A percentile compares a stretch with the other conserved stretches of the same genome.
Conservation (phyloP, 306 rosid genomes). For the Trifolium subterraneum region DNA sequence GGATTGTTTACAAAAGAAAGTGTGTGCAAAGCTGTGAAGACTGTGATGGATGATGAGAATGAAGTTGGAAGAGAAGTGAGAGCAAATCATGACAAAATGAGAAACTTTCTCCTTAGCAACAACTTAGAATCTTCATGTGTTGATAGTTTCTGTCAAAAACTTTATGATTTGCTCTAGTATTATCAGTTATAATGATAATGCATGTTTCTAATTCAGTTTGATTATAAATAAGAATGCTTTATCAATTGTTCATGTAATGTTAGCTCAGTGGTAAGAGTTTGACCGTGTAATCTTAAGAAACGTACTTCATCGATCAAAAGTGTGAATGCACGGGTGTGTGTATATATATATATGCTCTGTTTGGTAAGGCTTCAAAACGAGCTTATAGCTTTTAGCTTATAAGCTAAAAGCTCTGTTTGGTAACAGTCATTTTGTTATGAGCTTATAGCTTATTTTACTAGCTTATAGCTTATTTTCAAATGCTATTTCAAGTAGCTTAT, state of each 20-base stretch:
- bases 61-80: conserved; percentile 46
- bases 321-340: too few relatives aligned
- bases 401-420: too few relatives aligned
- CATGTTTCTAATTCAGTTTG: neutral
- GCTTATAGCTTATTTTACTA: too few relatives aligned
- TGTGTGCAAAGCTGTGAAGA: conserved; percentile 47
- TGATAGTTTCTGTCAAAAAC: conserved; percentile 8
- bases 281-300: too few relatives aligned
- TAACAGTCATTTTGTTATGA: too few relatives aligned
- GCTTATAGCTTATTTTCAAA: too few relatives aligned
- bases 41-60: conserved; percentile 53
- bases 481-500: too few relatives aligned
- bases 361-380: too few relatives aligned
- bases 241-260: neutral
- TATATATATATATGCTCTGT: too few relatives aligned
- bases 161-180: neutral
- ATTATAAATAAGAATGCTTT: neutral
- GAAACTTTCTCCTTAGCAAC: conserved; percentile 8
- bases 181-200: neutral
- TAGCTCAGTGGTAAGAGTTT: too few relatives aligned
- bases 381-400: too few relatives aligned
- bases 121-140: neutral
- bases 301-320: too few relatives aligned
- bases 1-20: conserved; percentile 52
- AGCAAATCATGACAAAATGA: conserved; percentile 49